Base-by-base conservation (phyloP, 495 filamentous ascomycete genomes). In the Opeltia flavorubescens region DNA sequence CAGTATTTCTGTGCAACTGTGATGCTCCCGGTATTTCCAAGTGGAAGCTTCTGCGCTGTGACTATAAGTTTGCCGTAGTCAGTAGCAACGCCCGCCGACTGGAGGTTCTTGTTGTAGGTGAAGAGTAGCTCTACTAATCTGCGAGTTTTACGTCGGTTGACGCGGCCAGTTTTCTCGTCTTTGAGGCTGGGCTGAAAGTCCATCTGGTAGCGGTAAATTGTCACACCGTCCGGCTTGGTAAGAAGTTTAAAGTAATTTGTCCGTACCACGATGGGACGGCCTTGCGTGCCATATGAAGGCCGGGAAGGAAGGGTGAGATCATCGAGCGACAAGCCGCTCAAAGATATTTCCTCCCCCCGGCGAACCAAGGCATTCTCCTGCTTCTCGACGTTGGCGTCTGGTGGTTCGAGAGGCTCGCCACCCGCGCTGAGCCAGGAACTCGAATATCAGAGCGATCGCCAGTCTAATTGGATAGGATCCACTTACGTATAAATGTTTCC, bases 201-300 rank as follows among this genome's bases (percentile, higher is more conserved):
- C 7, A 41, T 24, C 1, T 41, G 9, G 17, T 41, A 41, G 20
- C 38, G 38, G 17, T 7, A 41, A 4, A 41, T 21, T 25, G 13
- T 3, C 4, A 21, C 18, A 25, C n/a, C n/a, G n/a, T 49, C 48
- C 5, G 44, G 39, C 24, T 26, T 36, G n/a, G 29, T 29, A 23
- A 9, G 29, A 31, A 43, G 51, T 48, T 15, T 51, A 47, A 75
- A 66, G 50, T 69, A 72, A 45, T 76, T 73, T 1, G 70, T 60
- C 13, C 69, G 60, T 1, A 75, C 54, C 1, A 59, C 45, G 18
- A 68, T 59, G 1, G 30, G 0, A 12, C 25, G 38, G 12, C 72
- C 72, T 20, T 48, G n/a, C 1, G 54, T 66, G 4, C 67, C 72
- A 54, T 68, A 76, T 1, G 58, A 63, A 8, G 65, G 67, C 2